These are phyloP conservation scores for Plasmodium gaboni DNA, from an alignment of 169 alveolate species.

Conservation along the genomic window DNA sequence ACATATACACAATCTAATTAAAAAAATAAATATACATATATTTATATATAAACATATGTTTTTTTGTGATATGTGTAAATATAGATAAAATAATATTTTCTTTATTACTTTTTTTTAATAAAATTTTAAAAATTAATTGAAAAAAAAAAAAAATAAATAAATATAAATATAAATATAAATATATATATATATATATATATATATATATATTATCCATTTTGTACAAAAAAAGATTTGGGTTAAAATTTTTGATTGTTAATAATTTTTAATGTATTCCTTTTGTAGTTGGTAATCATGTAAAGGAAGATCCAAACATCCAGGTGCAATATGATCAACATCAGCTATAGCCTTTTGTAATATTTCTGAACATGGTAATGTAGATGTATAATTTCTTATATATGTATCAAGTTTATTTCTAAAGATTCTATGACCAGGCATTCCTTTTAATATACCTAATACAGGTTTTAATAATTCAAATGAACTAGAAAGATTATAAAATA, in stretches of 20 bases:
- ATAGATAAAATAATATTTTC: too few species aligned
- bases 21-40: too few species aligned
- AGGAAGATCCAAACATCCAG: slow-evolving; percentile 53
- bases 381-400: slow-evolving; percentile 59
- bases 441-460: slow-evolving; percentile 86
- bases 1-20: too few species aligned
- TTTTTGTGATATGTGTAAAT: too few species aligned
- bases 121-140: too few species aligned
- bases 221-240: neutral
- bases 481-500: slow-evolving; percentile 72
- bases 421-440: slow-evolving; percentile 83
- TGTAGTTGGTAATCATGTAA: slow-evolving; percentile 27
- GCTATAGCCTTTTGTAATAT: slow-evolving; percentile 51
- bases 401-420: slow-evolving; percentile 79
- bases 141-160: too few species aligned
- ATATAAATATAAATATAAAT: too few species aligned
- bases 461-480: slow-evolving; percentile 85
- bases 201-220: neutral
- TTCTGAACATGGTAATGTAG: slow-evolving; percentile 41
- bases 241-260: neutral
- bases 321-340: slow-evolving; percentile 58
- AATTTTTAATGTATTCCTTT: slow-evolving; percentile 58
- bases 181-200: neutral
- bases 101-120: too few species aligned
- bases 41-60: too few species aligned